Base-by-base conservation (phyloP, 2,329 filamentous ascomycete genomes). In the Epichloe sylvatica region DNA sequence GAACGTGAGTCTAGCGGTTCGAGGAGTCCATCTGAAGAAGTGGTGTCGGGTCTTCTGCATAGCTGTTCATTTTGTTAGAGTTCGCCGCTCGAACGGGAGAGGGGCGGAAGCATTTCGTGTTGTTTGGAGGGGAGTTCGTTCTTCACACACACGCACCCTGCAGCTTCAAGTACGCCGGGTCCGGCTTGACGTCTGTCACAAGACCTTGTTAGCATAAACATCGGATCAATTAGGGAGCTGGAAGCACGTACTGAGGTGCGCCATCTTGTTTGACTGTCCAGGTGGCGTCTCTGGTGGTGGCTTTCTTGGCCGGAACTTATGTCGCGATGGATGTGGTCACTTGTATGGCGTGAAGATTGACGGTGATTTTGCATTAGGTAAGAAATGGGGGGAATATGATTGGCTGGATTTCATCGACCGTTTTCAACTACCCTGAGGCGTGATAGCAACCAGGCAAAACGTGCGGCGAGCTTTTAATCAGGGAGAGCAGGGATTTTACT, bases 11-110 rank as follows among this genome's bases (percentile, higher is more conserved):
- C 79, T 81, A 33, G 87, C 88, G 43, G 88, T 94, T 62, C 85
- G 77, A 47, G 81, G 78, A 36, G 85, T 97, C 87, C 88, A 97
- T 68, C 88, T 80, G 78, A 97, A 98, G 78, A 87, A 95, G 71
- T 88, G 88, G 78, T 90, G 84, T 57, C 92, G 84, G 73, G 86
- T 88, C 62, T 78, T 74, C 62, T 77, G 80, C 81, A 96, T 86
- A 66, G 84, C 90, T 95, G 61, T 59, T 52, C 36, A 51, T 43
- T 25, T 46, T 42, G 59, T 64, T 60, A 65, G 58, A 45, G 12
- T 34, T 36, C 35, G 45, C 45, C 47, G 21, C 19, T 35, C 8
- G 34, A 11, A 19, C 30, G 17, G 17, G 39, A 35, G 5, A 19
- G 33, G 33, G 5, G n/a, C 17, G 7, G 33, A 3, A 9, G 17